Conservation (phyloP, 257 asterid genomes). For the Handroanthus guayacan region DNA sequence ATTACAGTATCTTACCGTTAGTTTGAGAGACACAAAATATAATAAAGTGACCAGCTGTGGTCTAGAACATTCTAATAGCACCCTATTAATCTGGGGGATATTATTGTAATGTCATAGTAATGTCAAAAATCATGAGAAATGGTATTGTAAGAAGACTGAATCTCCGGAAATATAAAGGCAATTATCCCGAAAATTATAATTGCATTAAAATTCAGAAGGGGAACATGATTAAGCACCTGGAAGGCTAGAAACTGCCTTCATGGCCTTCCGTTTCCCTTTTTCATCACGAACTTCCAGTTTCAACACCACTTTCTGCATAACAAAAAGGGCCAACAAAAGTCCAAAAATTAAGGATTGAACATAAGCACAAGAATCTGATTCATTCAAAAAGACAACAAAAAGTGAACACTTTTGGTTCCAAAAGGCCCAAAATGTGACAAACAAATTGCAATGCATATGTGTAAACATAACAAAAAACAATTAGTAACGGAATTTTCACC, state of each 20-base stretch:
- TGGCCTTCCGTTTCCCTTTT: slow-evolving; percentile 64
- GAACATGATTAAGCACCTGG: slow-evolving; percentile 38
- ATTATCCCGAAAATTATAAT: too few relatives aligned
- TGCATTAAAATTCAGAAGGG: not conserved
- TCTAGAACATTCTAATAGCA: too few relatives aligned
- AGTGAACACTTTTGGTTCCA: not conserved
- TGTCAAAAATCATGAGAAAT: too few relatives aligned
- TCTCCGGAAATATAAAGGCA: too few relatives aligned
- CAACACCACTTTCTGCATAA: slow-evolving; percentile 70
- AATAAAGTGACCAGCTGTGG: too few relatives aligned
- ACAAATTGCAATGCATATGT: too few relatives aligned
- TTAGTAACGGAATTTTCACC: slow-evolving; percentile 34
- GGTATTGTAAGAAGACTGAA: too few relatives aligned
- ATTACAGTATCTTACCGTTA: too few relatives aligned
- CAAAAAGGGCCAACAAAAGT: not conserved
- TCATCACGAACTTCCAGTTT: slow-evolving; percentile 49
- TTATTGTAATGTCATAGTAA: too few relatives aligned
- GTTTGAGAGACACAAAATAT: too few relatives aligned
- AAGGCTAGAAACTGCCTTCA: slow-evolving; percentile 70
- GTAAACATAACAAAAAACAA: too few relatives aligned
- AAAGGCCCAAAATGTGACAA: not conserved
- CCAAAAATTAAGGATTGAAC: not conserved
- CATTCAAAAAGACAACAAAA: not conserved
- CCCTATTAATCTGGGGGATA: too few relatives aligned
- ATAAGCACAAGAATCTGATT: not conserved